Evolutionary conservation across 116 monocot genomes (phyloP), one percentile per base, ranked within the genome.

Genomic region (Trichopus zeylanicus): DNA sequence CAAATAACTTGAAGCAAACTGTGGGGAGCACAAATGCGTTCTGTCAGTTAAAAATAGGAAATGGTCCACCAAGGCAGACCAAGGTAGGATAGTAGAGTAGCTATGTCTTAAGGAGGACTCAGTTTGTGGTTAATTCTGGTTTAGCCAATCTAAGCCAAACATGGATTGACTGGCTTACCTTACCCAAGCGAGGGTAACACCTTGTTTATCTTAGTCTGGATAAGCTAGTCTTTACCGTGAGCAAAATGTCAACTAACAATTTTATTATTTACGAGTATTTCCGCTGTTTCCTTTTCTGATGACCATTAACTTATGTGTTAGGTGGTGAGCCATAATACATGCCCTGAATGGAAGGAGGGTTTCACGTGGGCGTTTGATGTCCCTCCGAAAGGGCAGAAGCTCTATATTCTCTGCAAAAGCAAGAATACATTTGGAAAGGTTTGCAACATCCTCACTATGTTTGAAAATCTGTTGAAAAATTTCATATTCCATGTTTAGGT

Each of bases 381-480:
- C 5, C 85, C 89, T 5, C 89, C 89, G 1, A 90, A 85, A 67
- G 89, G 89, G 31, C 89, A 90, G 71, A 89, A 89, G 62, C 78
- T 89, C 6, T 81, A 78, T 51, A 89, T 89, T 60, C 70, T 81
- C 5, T 89, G 89, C 61, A 89, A 89, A 67, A 89, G 85, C 70
- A 89, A 81, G 70, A 84, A 67, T 70, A 89, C 89, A 28, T 90
- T 90, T 52, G 85, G 85, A 68, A 90, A 90, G 81, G 89, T 89
- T 65, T 30, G 25, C 25, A 18, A 12, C n/a, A 0, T 15, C n/a
- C 18, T 42, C 13, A 3, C 13, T 42, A 42, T n/a, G n/a, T 13
- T 42, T 42, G 18, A 42, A 9, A 42, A 42, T 42, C 32, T 58
- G 9, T 3, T 22, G 53, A 26, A 5, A 5, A 1, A 34, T 53